phyloP scores from a whole-genome alignment of 2,329 filamentous ascomycete genomes.

The Didymella exigua region DNA sequence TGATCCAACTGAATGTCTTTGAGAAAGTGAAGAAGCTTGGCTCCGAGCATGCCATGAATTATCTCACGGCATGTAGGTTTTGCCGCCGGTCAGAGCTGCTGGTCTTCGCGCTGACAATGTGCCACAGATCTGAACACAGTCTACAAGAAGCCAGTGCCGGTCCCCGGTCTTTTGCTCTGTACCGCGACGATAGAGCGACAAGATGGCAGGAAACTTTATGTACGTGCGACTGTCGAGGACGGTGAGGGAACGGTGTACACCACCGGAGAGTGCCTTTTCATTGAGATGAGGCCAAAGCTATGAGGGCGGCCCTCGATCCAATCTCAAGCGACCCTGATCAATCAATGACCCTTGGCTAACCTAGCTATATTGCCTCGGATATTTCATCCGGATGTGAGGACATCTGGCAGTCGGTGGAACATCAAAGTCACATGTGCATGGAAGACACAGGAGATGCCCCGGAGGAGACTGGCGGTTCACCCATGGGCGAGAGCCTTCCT shows the following conservation, averaged over 20 bases:
- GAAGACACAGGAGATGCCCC: neutral
- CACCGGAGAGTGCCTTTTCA: slow-evolving; percentile 60
- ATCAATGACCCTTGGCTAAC: neutral
- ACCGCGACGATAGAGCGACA: slow-evolving; percentile 52
- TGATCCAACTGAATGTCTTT: slow-evolving; percentile 50
- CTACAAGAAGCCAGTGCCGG: slow-evolving; percentile 60
- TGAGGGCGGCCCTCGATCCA: slow-evolving; percentile 14
- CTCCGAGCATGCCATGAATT: slow-evolving; percentile 18
- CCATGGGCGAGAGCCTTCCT: neutral
- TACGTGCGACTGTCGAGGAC: slow-evolving; percentile 57
- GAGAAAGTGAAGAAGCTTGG: slow-evolving; percentile 10
- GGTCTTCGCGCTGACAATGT: slow-evolving; percentile 17
- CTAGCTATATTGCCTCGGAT: neutral
- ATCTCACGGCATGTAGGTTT: slow-evolving; percentile 46
- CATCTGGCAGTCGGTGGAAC: neutral
- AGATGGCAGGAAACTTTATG: slow-evolving; percentile 62
- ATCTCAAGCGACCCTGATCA: neutral
- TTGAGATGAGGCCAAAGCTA: slow-evolving; percentile 39
- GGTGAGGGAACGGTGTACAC: slow-evolving; percentile 57
- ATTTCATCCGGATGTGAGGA: neutral
- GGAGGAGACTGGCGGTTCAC: neutral
- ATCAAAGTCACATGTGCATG: neutral
- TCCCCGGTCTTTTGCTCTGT: slow-evolving; percentile 57
- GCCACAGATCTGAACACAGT: slow-evolving; percentile 58
- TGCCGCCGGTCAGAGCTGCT: no score